Base-by-base conservation (phyloP, 495 filamentous ascomycete species). In the Penicillium fimorum region DNA sequence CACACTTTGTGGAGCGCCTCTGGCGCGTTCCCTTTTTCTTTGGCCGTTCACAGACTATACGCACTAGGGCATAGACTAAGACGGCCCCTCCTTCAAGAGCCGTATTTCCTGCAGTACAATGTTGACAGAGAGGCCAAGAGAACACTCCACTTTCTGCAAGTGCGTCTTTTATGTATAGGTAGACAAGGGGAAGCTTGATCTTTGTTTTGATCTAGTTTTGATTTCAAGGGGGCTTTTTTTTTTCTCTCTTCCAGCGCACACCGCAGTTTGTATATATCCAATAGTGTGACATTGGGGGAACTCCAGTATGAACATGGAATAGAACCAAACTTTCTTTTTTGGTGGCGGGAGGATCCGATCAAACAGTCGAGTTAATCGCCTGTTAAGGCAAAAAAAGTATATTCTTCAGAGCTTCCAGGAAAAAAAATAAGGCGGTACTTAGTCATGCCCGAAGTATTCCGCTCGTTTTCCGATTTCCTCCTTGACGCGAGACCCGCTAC, bases 81-180 rank as follows among this genome's bases (percentile, higher is more conserved):
- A 51, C 24, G 24, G 43, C 43, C 43, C 43, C 43, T 47, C 27
- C 20, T 30, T 47, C 45, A 30, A 12, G 29, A 4, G 5, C 32
- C 3, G 7, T 32, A 18, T 48, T 18, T 48, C 6, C 29, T 35
- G 30, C 29, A 47, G 10, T 29, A 15, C 12, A n/a, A 53, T 54
- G 47, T 40, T 67, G 65, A 67, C 65, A 59, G 62, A 59, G 62
- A 29, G 10, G 62, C 65, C 65, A 67, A 67, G 62, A 25, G 25
- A 40, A 13, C 15, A 18, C 55, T 56, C 59, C 65, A 64, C 61
- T 58, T 57, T 55, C 51, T 62, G 62, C 55, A 67, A 61, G 58
- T 59, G 45, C 41, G 33, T 55, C 47, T 49, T 59, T 52, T 32
- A 37, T 30, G 24, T 5, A 30, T 29, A 38, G 37, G 35, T n/a